Base-by-base conservation (phyloP, 345 rosid species). In the Reutealis trisperma region DNA sequence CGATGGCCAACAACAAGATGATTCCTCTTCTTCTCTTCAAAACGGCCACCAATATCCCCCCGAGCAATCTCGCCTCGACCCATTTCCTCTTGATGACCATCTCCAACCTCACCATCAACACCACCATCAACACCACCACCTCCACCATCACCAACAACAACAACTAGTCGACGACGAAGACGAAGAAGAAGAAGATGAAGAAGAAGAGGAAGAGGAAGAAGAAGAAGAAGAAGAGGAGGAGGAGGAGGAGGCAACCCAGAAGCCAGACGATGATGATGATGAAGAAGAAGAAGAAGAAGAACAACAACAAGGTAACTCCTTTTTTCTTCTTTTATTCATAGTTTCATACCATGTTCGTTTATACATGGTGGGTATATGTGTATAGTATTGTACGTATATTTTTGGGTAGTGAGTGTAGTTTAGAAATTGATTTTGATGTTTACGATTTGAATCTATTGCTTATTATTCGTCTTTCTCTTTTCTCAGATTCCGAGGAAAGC, bases 401-500 rank as follows among this genome's bases (percentile, higher is more conserved):
- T 67, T 61, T 68, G 63, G 75, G 75, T 67, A 63, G 64, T 68
- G 63, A 75, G 75, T 70, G 37, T 63, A 3, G 77, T 70, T 77
- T 44, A 15, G 45, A 2, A 34, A 71, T 71, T 81, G 76, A 68
- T 72, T 63, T 75, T 75, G 34, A 67, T 77, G 77, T 76, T 74
- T 42, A 25, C n/a, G 83, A 75, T 79, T 73, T 68, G 70, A 57
- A 74, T 67, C 67, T 15, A 10, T 47, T 9, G 73, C n/a, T 80
- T 74, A 67, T 72, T 65, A 18, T 61, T 47, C 37, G 62, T 41
- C 30, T 49, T 22, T 64, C 54, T 57, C 67, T 59, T 45, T 34
- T 78, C 66, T 72, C 92, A 88, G 96, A 84, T 87, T 83, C 90
- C 79, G 87, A 87, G 77, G 93, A 65, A n/a, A 87, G 85, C 81